Evolutionary conservation across 2,329 filamentous ascomycete genomes (phyloP).

Genomic region (Aspergillus novoparasiticus): DNA sequence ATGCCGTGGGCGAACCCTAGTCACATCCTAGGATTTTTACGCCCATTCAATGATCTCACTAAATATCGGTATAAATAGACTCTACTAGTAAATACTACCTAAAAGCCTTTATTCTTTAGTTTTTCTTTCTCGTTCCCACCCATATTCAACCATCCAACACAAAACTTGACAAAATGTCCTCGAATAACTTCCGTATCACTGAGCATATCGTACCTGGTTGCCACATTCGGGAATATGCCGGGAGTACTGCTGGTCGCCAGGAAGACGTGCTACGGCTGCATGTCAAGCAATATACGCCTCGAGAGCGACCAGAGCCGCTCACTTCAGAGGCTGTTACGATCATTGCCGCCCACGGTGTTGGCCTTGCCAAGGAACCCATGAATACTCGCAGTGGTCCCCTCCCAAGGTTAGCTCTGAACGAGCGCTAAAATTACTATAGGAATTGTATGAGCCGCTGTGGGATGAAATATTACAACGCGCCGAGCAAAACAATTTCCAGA

Average conservation of each 20-base stretch:
- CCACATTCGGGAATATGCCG: constrained; percentile 10
- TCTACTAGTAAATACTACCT: too few relatives aligned
- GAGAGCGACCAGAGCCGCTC: not conserved
- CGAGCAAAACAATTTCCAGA: not conserved
- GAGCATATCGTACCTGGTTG: not conserved
- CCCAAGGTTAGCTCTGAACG: too few relatives aligned
- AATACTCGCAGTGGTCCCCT: too few relatives aligned
- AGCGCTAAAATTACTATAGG: too few relatives aligned
- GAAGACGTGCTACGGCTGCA: constrained; percentile 7
- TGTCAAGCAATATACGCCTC: constrained; percentile 18
- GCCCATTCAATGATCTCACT: too few relatives aligned
- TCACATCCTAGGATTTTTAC: too few relatives aligned
- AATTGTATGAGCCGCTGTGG: not conserved
- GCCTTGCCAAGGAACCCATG: constrained; percentile 11
- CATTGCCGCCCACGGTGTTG: constrained; percentile 13
- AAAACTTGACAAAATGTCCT: not conserved
- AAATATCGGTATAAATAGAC: too few relatives aligned
- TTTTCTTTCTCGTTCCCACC: too few relatives aligned
- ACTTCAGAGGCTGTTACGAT: constrained; percentile 10
- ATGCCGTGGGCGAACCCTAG: too few relatives aligned
- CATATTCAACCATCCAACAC: too few relatives aligned
- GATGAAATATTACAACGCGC: not conserved
- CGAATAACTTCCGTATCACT: not conserved
- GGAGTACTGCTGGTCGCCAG: constrained; percentile 1
- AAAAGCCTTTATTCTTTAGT: too few relatives aligned